phyloP scores from a whole-genome alignment of 495 filamentous ascomycete genomes.

The Chlorociboria aeruginascens region DNA sequence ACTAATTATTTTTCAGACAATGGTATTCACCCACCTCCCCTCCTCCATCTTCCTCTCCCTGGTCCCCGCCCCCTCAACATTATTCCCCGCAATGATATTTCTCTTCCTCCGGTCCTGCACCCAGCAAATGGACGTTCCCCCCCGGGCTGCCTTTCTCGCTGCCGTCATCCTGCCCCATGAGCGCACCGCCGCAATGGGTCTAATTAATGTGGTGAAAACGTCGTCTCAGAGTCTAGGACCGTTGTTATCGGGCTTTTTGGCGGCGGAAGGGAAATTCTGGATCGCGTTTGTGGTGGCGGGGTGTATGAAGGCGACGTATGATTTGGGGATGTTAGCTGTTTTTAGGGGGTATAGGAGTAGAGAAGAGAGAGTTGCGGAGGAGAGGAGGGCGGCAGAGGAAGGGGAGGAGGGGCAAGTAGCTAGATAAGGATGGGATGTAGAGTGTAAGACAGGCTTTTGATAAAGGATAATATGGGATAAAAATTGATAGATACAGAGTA shows the following conservation, averaged over 20 bases:
- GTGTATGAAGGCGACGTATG: constrained; percentile 55
- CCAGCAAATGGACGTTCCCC: constrained; percentile 74
- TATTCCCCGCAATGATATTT: constrained; percentile 46
- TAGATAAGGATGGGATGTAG: no score
- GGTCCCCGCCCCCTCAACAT: constrained; percentile 46
- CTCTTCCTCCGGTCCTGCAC: constrained; percentile 58
- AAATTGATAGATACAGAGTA: no score
- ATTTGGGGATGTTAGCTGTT: constrained; percentile 58
- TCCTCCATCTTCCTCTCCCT: constrained; percentile 60
- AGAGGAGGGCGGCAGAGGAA: constrained; percentile 17
- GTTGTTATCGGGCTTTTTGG: constrained; percentile 56
- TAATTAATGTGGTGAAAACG: constrained; percentile 58
- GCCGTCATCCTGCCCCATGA: constrained; percentile 58
- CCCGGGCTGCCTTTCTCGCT: constrained; percentile 68
- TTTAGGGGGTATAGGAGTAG: constrained; percentile 36
- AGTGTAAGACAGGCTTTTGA: no score
- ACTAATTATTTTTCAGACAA: constrained; percentile 36
- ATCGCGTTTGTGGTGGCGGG: constrained; percentile 63
- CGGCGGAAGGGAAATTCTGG: constrained; percentile 50
- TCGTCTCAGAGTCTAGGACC: constrained; percentile 51
- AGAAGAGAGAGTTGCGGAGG: constrained; percentile 22
- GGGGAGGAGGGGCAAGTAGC: not conserved
- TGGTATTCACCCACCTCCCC: constrained; percentile 80
- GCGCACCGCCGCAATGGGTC: constrained; percentile 67
- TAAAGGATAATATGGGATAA: no score